Base-by-base conservation (phyloP, 2,329 filamentous ascomycete species). In the Pseudogymnoascus sp. region DNA sequence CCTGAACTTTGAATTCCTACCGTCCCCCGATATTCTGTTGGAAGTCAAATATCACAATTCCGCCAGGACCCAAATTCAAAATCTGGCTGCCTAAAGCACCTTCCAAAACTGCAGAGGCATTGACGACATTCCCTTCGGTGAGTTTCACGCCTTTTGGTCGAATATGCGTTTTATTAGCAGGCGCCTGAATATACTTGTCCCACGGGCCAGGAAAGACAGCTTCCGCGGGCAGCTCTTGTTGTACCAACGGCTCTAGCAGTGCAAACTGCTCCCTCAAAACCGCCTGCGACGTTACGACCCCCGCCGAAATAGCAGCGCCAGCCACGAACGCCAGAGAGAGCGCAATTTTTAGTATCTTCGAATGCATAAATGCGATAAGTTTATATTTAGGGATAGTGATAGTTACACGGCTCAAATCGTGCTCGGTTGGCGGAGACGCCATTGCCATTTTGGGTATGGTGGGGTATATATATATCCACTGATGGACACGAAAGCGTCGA, bases 21-120 rank as follows among this genome's bases (percentile, higher is more conserved):
- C 74, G 70, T 59, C 76, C 76, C 50, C 70, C 72, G 64, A 77
- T 76, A 62, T 78, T 78, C 69, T 78, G 73, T 4, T 65, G 70
- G 64, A 78, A 78, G 62, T 76, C 75, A 53, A 76, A 71, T 5
- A 74, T 77, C 63, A 77, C 66, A 47, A 73, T 66, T 13, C 73
- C 74, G 19, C 75, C 64, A 74, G 71, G 62, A 33, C 66, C 63
- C 21, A 72, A 65, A 33, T 47, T 63, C 63, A 65, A 69, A 13
- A 26, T 33, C 1, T 24, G 13, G 35, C 19, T 37, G 8, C 42
- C 19, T n/a, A 35, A n/a, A 11, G 61, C 61, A 1, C 63, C 68
- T 64, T 65, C 63, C 31, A 68, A 16, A 19, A 69, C 61, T 8
- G 65, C 63, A 6, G 62, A 35, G 14, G 63, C 42, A 1, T 67